A percentile compares a stretch with the other conserved stretches of the same genome.
Evolutionary conservation across 129 eudicot genomes (phyloP).

Genomic region (Ambrosia artemisiifolia): DNA sequence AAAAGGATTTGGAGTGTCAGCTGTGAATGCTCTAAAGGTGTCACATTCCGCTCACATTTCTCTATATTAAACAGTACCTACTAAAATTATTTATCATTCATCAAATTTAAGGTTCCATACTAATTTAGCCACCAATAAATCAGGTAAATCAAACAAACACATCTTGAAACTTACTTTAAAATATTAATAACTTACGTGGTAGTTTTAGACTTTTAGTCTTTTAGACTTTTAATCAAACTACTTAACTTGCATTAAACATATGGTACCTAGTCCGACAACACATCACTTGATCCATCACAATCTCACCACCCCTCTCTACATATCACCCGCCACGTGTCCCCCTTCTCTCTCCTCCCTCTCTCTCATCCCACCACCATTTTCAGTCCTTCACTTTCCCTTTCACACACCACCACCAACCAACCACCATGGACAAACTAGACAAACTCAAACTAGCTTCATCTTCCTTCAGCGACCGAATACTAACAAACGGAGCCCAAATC

Average conservation of each 20-base stretch:
- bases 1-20: too few relatives aligned
- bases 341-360: background rate
- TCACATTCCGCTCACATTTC: too few relatives aligned
- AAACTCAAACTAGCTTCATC: constrained; percentile 75
- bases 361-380: constrained; percentile 12
- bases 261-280: constrained; percentile 17
- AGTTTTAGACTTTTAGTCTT: background rate
- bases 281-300: constrained; percentile 29
- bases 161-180: background rate
- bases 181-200: background rate
- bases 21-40: too few relatives aligned
- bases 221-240: too few relatives aligned
- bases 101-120: too few relatives aligned
- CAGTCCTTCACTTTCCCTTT: constrained; percentile 24
- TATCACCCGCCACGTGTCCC: constrained; percentile 20
- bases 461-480: constrained; percentile 69
- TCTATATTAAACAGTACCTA: too few relatives aligned
- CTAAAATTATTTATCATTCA: too few relatives aligned
- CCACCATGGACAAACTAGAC: constrained; percentile 41
- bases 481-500: constrained; percentile 61
- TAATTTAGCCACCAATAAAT: background rate
- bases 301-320: constrained; percentile 1
- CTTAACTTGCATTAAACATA: background rate
- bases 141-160: background rate
- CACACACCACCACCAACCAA: background rate